Percentiles rank a stretch among this genome's conserved stretches.
Conservation (phyloP, 2,329 filamentous ascomycete species). For the Claviceps spartinae region DNA sequence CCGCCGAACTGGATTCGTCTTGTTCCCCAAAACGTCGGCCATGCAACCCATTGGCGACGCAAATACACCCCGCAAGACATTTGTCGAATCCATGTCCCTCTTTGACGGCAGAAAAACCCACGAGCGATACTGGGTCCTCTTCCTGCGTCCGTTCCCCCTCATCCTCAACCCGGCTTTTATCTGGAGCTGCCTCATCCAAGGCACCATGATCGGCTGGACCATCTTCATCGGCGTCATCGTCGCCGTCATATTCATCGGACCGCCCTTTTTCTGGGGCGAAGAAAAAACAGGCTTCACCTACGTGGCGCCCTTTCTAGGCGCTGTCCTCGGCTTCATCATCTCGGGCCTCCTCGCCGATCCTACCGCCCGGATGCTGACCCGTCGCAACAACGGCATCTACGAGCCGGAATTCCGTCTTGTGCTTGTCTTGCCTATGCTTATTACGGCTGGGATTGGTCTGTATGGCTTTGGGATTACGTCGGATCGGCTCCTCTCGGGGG, state of each 20-base stretch:
- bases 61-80: slow-evolving; percentile 40
- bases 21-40: slow-evolving; percentile 18
- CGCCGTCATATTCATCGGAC: slow-evolving; percentile 68
- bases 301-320: slow-evolving; percentile 72
- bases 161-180: slow-evolving; percentile 75
- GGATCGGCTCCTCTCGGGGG: slow-evolving; percentile 35
- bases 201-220: slow-evolving; percentile 87
- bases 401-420: slow-evolving; percentile 85
- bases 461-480: slow-evolving; percentile 75
- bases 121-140: slow-evolving; percentile 53
- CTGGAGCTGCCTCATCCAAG: slow-evolving; percentile 70
- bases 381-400: slow-evolving; percentile 65
- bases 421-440: slow-evolving; percentile 67
- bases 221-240: slow-evolving; percentile 80
- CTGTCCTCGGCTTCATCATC: slow-evolving; percentile 63
- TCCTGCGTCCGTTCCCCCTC: slow-evolving; percentile 66
- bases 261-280: slow-evolving; percentile 70
- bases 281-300: slow-evolving; percentile 78
- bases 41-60: slow-evolving; percentile 22
- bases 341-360: slow-evolving; percentile 62
- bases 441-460: slow-evolving; percentile 64
- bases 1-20: slow-evolving; percentile 14
- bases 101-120: slow-evolving; percentile 77
- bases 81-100: slow-evolving; percentile 44
- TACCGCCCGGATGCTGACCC: slow-evolving; percentile 56